Conservation (phyloP, 2,329 filamentous ascomycete species). For the Alternaria ventricosa region DNA sequence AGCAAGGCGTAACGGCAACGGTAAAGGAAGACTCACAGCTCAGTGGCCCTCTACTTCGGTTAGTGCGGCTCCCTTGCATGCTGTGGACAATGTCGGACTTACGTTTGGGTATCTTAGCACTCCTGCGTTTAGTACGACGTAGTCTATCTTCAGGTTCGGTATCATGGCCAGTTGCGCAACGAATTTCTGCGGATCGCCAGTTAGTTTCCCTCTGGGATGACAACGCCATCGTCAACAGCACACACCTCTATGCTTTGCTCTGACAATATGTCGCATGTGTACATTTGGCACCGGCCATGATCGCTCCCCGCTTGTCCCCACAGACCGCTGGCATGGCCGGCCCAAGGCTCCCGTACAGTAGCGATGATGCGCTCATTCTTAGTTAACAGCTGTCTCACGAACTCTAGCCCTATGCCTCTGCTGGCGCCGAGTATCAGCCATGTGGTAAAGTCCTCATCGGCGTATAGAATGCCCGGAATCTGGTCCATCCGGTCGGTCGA, state of each 20-base stretch:
- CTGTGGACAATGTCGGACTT: constrained; percentile 29
- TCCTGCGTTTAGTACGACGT: constrained; percentile 64
- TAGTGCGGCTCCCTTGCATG: constrained; percentile 31
- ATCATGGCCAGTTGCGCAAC: constrained; percentile 49
- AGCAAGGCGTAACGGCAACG: constrained; percentile 20
- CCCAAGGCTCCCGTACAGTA: constrained; percentile 55
- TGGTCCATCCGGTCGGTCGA: constrained; percentile 46
- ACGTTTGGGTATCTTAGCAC: constrained; percentile 64
- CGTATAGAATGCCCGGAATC: constrained; percentile 52
- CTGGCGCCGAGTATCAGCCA: constrained; percentile 57
- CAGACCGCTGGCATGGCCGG: constrained; percentile 49
- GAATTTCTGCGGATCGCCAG: constrained; percentile 47
- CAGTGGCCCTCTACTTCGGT: constrained; percentile 56
- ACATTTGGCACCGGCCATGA: constrained; percentile 56
- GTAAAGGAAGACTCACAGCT: constrained; percentile 51
- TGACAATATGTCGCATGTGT: constrained; percentile 61
- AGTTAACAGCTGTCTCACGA: constrained; percentile 57
- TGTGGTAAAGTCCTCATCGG: constrained; percentile 50
- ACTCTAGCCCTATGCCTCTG: constrained; percentile 60
- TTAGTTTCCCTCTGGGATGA: neutral
- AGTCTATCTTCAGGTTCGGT: constrained; percentile 57
- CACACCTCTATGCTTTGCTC: constrained; percentile 58
- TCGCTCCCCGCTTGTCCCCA: constrained; percentile 52
- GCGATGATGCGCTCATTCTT: constrained; percentile 59
- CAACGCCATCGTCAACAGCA: neutral